Evolutionary conservation across 176 grass and related monocot genomes (phyloP), one percentile per base, ranked within the genome.

Genomic region (Carex littledalei): DNA sequence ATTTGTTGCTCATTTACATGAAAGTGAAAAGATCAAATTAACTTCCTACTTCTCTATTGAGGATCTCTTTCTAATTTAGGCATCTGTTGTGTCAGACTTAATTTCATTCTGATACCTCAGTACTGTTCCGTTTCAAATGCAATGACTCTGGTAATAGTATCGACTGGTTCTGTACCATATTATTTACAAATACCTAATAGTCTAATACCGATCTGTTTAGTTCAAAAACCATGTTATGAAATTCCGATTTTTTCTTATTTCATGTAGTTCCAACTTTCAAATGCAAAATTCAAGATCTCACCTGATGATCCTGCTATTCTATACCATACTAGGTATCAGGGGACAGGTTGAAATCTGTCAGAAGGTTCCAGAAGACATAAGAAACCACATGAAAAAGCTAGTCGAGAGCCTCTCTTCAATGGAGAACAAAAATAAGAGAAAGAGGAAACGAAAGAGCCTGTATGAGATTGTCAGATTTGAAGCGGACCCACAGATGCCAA

Each of bases 301-400:
- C 24, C 26, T 78, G 50, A 56, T 57, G 24, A 26, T 11, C 15
- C 50, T 78, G 14, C 80, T 83, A 76, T 53, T 67, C 16, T 66
- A 11, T 53, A 47, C 77, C 24, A 53, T 55, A 70, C 43, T 49
- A 71, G 85, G 85, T 11, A 70, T 87, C 17, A 45, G 56, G 31
- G 85, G 76, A 26, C 78, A 87, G 68, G 85, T 82, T 15, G 78
- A 87, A 87, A 62, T 49, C 37, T 87, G 63, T 14, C 77, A 87
- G 75, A 73, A 87, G 85, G 78, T 87, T 20, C 64, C 85, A 6
- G 20, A 73, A 29, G 79, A 87, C 52, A 73, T 87, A 66, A 43
- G 59, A 87, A 82, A 35, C 56, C 53, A 87, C 39, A 87, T 87
- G 66, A 87, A 87, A 66, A 63, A 83, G 17, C 41, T 83, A 37